Percentiles rank a stretch among this genome's conserved stretches.
These are phyloP conservation scores for Penicillium goetzii DNA, from an alignment of 495 filamentous ascomycete genomes.

Conservation along the genomic window DNA sequence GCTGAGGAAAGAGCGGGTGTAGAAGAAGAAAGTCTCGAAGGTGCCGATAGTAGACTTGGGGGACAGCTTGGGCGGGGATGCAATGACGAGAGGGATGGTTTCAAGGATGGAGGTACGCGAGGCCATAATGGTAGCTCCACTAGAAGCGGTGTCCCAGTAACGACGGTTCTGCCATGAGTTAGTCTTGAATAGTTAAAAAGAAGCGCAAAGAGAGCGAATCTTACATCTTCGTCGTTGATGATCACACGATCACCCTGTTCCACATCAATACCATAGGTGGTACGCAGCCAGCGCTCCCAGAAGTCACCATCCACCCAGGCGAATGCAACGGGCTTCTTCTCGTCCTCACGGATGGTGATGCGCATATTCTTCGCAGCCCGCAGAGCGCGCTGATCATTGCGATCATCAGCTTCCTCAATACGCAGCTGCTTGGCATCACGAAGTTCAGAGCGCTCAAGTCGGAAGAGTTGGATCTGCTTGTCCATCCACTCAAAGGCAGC, in stretches of 20 bases:
- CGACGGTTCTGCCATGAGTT: conserved; percentile 68
- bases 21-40: conserved; percentile 79
- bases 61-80: conserved; percentile 76
- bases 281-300: conserved; percentile 96
- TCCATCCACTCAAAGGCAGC: conserved; percentile 98
- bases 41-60: conserved; percentile 83
- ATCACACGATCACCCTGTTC: conserved; percentile 87
- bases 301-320: conserved; percentile 99
- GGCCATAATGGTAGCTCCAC: conserved; percentile 82
- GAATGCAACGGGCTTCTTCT: conserved; percentile 88
- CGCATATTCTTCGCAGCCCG: conserved; percentile 88
- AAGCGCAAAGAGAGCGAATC: conserved; percentile 33
- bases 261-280: conserved; percentile 88
- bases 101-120: conserved; percentile 94
- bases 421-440: conserved; percentile 92
- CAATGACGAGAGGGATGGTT: conserved; percentile 78
- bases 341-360: conserved; percentile 83
- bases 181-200: conserved; percentile 26
- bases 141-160: conserved; percentile 93
- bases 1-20: conserved; percentile 64
- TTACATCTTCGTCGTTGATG: conserved; percentile 96
- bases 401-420: conserved; percentile 94
- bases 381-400: conserved; percentile 84
- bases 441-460: conserved; percentile 87
- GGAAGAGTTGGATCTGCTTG: conserved; percentile 85